Conservation (phyloP, 2,329 filamentous ascomycete species). For the Gnomoniopsis smithogilvyi region DNA sequence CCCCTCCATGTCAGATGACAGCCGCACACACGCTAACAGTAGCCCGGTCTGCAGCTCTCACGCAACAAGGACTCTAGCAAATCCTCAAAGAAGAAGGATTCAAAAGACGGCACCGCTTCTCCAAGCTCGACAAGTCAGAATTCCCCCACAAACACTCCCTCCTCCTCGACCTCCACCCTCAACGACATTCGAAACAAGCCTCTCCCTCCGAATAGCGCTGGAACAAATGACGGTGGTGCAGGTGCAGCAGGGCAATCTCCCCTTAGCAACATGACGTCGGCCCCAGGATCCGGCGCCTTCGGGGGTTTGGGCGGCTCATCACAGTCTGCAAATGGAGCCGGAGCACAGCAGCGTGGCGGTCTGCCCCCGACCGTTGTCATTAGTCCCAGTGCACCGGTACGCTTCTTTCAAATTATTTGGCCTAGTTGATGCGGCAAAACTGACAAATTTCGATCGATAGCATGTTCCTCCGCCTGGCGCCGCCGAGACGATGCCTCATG, state of each 20-base stretch:
- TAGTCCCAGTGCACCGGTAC: conserved; percentile 88
- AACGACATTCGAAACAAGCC: conserved; percentile 85
- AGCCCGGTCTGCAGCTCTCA: conserved; percentile 66
- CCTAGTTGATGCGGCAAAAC: conserved; percentile 11
- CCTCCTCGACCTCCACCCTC: conserved; percentile 83
- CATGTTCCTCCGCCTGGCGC: conserved; percentile 90
- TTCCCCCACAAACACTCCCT: conserved; percentile 70
- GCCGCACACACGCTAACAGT: conserved; percentile 5
- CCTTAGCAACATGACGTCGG: conserved; percentile 17
- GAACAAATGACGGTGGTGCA: conserved; percentile 38
- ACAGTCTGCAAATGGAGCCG: conserved; percentile 48
- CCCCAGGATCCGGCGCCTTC: conserved; percentile 14
- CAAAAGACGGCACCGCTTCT: conserved; percentile 75
- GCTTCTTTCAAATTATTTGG: conserved; percentile 31
- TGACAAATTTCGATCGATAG: conserved; percentile 40
- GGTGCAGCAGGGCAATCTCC: conserved; percentile 29
- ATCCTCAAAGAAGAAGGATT: conserved; percentile 72
- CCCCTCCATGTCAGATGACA: background rate
- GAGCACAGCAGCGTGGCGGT: conserved; percentile 62
- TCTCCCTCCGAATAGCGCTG: conserved; percentile 55
- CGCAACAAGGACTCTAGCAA: conserved; percentile 85
- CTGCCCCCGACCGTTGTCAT: conserved; percentile 88
- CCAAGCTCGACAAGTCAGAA: conserved; percentile 54
- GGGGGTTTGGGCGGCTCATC: conserved; percentile 29
- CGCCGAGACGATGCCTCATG: conserved; percentile 96